Base-by-base conservation (phyloP, 2,329 filamentous ascomycete genomes). In the Ascochyta pisi region DNA sequence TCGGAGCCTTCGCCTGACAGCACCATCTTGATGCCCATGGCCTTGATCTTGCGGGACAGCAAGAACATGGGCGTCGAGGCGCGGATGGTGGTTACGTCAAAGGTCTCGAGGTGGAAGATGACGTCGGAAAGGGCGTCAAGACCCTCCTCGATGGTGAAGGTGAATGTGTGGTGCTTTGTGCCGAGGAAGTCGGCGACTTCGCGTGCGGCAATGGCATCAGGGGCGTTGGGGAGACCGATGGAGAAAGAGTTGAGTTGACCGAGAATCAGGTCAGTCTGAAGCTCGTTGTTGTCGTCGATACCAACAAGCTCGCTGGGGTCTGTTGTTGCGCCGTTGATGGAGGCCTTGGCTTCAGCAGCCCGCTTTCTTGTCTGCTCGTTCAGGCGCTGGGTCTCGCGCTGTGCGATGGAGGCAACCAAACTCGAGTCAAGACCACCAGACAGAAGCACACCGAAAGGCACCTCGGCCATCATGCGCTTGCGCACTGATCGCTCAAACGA, bases 11-110 rank as follows among this genome's bases (percentile, higher is more conserved):
- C 95, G 60, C 95, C 95, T 71, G 90, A 96, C 60, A 99, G 85
- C 54, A 99, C 95, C 95, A 99, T 99, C 86, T 99, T 99, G 74
- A 99, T 91, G 62, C 95, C 95, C 88, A 97, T 94, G 33, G 93
- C 95, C 84, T 99, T 99, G 84, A 99, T 99, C 84, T 99, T 99
- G 76, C 96, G 89, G 60, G 92, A 95, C 43, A 99, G 85, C 62
- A 99, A 83, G 81, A 97, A 99, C 95, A 99, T 99, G 64, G 95
- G 95, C 10, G 95, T 99, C 10, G 94, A 98, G 51, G 95, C 95
- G 74, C 95, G 92, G 75, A 99, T 98, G 3, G 95, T 99, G 49
- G 95, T 99, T 24, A 99, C 95, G 76, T 99, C 95, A 80, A 95
- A 99, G 13, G 92, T 92, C 82, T 99, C 95, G 59, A 99, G 87